Conservation (phyloP, 164 flowering plant genomes). For the Liquidambar formosana region DNA sequence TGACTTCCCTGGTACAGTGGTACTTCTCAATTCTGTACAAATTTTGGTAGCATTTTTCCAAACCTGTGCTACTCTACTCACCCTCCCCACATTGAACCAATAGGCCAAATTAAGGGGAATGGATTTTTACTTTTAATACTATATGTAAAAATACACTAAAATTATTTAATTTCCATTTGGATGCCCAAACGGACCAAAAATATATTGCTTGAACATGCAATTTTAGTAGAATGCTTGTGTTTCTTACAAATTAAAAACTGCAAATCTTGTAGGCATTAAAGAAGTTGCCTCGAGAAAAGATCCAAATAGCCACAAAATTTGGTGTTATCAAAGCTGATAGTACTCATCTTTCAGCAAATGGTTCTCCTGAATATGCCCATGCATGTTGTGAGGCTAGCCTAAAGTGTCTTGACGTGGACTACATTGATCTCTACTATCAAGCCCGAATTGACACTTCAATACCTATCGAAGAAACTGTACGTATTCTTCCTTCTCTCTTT, state of each 20-base stretch:
- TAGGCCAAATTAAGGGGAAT: too few species aligned
- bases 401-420: slow-evolving; percentile 17
- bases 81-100: too few species aligned
- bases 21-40: too few species aligned
- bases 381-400: slow-evolving; percentile 27
- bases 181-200: too few species aligned
- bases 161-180: too few species aligned
- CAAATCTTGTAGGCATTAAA: slow-evolving; percentile 20
- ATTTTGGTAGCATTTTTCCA: too few species aligned
- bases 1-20: too few species aligned
- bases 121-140: too few species aligned
- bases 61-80: too few species aligned
- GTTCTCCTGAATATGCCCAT: slow-evolving; percentile 16
- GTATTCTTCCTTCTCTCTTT: neutral
- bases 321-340: neutral
- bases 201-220: neutral
- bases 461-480: slow-evolving; percentile 39
- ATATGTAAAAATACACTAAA: too few species aligned
- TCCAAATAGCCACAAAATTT: slow-evolving; percentile 40
- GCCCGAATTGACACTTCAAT: slow-evolving; percentile 39
- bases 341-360: neutral
- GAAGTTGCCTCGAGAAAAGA: slow-evolving; percentile 45
- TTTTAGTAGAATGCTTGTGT: neutral
- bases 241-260: neutral
- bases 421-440: slow-evolving; percentile 47